Conservation (phyloP, 2,329 filamentous ascomycete genomes). For the Penicillium frequentans region DNA sequence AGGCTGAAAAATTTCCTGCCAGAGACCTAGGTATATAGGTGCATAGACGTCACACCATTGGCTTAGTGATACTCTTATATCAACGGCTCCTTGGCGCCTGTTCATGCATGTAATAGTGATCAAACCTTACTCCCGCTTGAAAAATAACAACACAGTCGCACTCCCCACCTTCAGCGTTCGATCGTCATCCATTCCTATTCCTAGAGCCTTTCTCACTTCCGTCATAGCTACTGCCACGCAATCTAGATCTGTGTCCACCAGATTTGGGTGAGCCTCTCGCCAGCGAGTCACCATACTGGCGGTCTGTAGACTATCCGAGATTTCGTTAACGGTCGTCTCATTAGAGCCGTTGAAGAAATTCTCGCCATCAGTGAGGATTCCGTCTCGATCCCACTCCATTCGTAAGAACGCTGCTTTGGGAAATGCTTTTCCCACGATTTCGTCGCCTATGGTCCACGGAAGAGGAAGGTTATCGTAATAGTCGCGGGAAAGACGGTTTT, state of each 20-base stretch:
- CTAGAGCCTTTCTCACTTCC: conserved; percentile 6
- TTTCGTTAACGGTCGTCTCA: conserved; percentile 17
- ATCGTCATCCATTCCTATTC: not conserved
- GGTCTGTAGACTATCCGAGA: conserved; percentile 31
- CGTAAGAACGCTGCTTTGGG: conserved; percentile 40
- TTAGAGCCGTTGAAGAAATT: conserved; percentile 29
- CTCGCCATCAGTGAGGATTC: conserved; percentile 28
- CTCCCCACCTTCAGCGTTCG: conserved; percentile 4
- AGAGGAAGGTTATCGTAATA: conserved; percentile 48
- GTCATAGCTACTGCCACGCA: conserved; percentile 12
- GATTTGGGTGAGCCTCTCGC: conserved; percentile 41
- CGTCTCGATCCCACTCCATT: conserved; percentile 42
- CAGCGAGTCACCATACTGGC: conserved; percentile 44
- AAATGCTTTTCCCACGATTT: conserved; percentile 37
- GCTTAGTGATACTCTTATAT: not conserved
- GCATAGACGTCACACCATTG: no score
- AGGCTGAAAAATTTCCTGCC: no score
- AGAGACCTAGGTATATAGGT: no score
- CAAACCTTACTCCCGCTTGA: conserved; percentile 16
- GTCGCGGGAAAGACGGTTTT: conserved; percentile 44
- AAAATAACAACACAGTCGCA: conserved; percentile 7
- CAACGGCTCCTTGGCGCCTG: no score
- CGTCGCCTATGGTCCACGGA: conserved; percentile 48
- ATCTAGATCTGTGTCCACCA: conserved; percentile 39
- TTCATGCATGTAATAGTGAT: not conserved